Base-by-base conservation (phyloP, 2,329 filamentous ascomycete species). In the Talaromyces sp. region DNA sequence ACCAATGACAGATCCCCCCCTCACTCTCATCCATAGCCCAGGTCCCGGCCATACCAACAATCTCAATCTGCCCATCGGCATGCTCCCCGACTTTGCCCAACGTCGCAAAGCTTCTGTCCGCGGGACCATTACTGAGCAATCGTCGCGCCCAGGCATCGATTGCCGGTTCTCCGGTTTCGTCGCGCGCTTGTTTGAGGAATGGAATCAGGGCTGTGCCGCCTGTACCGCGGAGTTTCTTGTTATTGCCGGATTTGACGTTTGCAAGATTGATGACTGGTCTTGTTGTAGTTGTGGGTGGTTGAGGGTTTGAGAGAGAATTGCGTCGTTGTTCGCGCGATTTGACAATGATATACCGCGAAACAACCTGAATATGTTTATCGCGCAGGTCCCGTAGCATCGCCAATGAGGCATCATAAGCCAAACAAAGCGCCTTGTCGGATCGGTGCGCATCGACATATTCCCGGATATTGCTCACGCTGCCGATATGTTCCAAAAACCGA, bases 301-400 rank as follows among this genome's bases (percentile, higher is more conserved):
- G 85, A 67, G 82, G 87, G 63, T 83, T 82, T 37, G 87, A 87
- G 52, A 87, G 84, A 66, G 86, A 85, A 54, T 88, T 81, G 0
- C 85, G 87, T 62, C 89, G 84, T 7, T 88, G 86, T 76, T 94
- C 90, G 27, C 90, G 88, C 1, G 91, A 93, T 52, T 94, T 93
- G 69, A 95, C 82, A 72, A 99, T 90, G 76, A 99, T 96, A 81
- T 98, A 99, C 47, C 95, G 90, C 4, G 92, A 93, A 19, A 99
- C 95, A 71, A 99, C 94, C 76, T 92, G 91, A 72, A 99, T 97
- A 77, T 99, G 95, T 77, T 93, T 96, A 78, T 97, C 93, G 66
- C 93, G 89, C 73, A 97, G 89, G 22, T 85, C 82, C 11, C 88
- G 87, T 50, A 97, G 82, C 78, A 93, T 91, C 24, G 88, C 89